These are phyloP conservation scores for Gloeopeniophorella convolvens DNA, from an alignment of 768 basidiomycete species.

Conservation along the genomic window DNA sequence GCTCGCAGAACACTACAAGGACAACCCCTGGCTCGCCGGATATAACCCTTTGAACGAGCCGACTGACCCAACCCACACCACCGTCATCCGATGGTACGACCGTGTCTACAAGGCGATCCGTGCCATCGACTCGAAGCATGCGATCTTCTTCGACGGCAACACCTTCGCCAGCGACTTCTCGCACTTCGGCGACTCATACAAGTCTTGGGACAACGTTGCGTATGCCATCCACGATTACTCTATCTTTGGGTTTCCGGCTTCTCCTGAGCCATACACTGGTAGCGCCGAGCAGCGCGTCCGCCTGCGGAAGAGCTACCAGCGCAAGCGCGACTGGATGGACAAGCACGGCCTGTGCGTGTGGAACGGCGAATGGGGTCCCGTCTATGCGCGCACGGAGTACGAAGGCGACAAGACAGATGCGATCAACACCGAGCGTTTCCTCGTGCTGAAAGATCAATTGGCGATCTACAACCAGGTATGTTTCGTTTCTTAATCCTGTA, in stretches of 20 bases:
- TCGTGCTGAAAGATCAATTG: slow-evolving; percentile 68
- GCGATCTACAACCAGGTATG: slow-evolving; percentile 58
- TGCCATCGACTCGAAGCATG: slow-evolving; percentile 59
- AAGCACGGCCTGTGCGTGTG: slow-evolving; percentile 56
- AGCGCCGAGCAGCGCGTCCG: slow-evolving; percentile 46
- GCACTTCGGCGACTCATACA: slow-evolving; percentile 57
- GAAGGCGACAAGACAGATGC: slow-evolving; percentile 50
- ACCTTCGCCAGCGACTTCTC: slow-evolving; percentile 79
- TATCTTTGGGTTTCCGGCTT: slow-evolving; percentile 62
- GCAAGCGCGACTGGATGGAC: slow-evolving; percentile 77
- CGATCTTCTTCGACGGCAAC: slow-evolving; percentile 79
- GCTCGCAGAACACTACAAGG: slow-evolving; percentile 68
- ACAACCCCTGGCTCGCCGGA: slow-evolving; percentile 78
- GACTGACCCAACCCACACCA: slow-evolving; percentile 60
- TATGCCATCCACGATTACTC: slow-evolving; percentile 80
- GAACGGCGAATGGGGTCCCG: slow-evolving; percentile 84
- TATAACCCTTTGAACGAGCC: slow-evolving; percentile 87
- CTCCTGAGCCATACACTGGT: slow-evolving; percentile 48
- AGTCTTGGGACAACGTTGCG: slow-evolving; percentile 62
- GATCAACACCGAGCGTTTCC: slow-evolving; percentile 61
- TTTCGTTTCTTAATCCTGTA: slow-evolving; percentile 1
- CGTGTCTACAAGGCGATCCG: slow-evolving; percentile 66
- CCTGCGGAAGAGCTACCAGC: slow-evolving; percentile 54
- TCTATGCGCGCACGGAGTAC: slow-evolving; percentile 55
- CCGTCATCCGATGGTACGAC: slow-evolving; percentile 63